These are phyloP conservation scores for Talaromyces albobiverticillius DNA, from an alignment of 2,329 filamentous ascomycete genomes.

Conservation along the genomic window DNA sequence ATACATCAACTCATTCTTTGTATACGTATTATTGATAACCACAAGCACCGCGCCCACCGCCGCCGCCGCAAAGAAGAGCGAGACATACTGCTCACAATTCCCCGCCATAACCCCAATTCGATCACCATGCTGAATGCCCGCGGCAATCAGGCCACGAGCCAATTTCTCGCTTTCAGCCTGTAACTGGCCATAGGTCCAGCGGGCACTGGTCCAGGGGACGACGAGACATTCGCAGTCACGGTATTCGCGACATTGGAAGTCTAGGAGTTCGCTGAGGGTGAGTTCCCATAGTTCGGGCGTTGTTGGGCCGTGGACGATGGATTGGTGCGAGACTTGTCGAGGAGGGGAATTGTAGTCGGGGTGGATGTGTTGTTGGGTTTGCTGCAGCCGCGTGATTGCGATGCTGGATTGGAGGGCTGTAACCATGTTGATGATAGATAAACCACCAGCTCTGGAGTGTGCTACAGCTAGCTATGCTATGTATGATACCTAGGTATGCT, in stretches of 20 bases:
- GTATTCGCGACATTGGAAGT: slow-evolving; percentile 66
- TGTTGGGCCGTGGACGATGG: slow-evolving; percentile 65
- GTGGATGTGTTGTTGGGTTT: slow-evolving; percentile 23
- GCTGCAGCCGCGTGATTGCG: slow-evolving; percentile 20
- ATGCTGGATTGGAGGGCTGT: slow-evolving; percentile 13
- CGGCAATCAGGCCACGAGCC: slow-evolving; percentile 63
- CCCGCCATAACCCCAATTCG: slow-evolving; percentile 71
- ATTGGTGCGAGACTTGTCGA: slow-evolving; percentile 27
- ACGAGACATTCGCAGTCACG: slow-evolving; percentile 66
- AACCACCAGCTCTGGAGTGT: too few relatives aligned
- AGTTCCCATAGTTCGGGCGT: slow-evolving; percentile 68
- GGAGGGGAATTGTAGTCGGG: slow-evolving; percentile 27
- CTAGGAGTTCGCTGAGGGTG: slow-evolving; percentile 69
- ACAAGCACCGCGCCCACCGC: slow-evolving; percentile 66
- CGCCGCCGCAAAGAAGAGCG: slow-evolving; percentile 70
- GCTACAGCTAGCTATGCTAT: too few relatives aligned
- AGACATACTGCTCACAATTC: slow-evolving; percentile 57
- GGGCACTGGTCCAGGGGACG: slow-evolving; percentile 70
- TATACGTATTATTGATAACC: slow-evolving; percentile 81
- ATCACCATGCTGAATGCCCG: slow-evolving; percentile 67
- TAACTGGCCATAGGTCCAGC: slow-evolving; percentile 69
- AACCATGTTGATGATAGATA: slow-evolving; percentile 2
- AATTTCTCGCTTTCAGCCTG: slow-evolving; percentile 61
- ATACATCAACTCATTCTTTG: slow-evolving; percentile 67
- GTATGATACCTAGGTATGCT: too few relatives aligned